Conservation (phyloP, 352 stramenopile genomes). For the Phytophthora citricola region DNA sequence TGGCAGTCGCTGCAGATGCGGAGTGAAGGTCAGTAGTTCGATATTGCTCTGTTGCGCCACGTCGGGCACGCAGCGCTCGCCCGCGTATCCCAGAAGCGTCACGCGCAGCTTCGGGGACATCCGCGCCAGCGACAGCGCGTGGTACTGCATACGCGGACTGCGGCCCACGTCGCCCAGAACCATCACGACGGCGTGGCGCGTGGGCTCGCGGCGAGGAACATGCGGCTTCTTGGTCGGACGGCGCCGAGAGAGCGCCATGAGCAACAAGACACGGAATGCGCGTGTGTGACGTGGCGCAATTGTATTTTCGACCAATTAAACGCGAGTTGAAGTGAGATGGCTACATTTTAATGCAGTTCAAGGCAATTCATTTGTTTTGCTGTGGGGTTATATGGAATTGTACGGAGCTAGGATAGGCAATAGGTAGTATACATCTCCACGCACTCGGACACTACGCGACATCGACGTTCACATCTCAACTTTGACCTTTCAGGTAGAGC, state of each 20-base stretch:
- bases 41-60: constrained; percentile 70
- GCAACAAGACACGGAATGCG: constrained; percentile 1
- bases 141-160: constrained; percentile 99
- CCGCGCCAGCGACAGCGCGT: constrained; percentile 95
- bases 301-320: constrained; percentile 31
- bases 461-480: neutral
- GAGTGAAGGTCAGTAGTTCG: constrained; percentile 78
- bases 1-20: constrained; percentile 65
- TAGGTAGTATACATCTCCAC: constrained; percentile 40
- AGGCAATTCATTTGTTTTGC: neutral
- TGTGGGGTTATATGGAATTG: constrained; percentile 14
- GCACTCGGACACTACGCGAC: constrained; percentile 20
- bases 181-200: constrained; percentile 89
- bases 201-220: constrained; percentile 1
- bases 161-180: constrained; percentile 96
- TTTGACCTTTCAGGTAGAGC: constrained; percentile 14
- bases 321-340: constrained; percentile 8
- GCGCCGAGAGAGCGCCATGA: constrained; percentile 19
- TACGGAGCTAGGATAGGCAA: constrained; percentile 18
- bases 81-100: constrained; percentile 95
- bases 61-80: constrained; percentile 88
- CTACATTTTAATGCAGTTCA: neutral
- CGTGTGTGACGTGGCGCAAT: constrained; percentile 15
- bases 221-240: constrained; percentile 29
- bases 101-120: constrained; percentile 66